phyloP scores from a whole-genome alignment of 2,329 filamentous ascomycete genomes.

The Pseudopithomyces chartarum region DNA sequence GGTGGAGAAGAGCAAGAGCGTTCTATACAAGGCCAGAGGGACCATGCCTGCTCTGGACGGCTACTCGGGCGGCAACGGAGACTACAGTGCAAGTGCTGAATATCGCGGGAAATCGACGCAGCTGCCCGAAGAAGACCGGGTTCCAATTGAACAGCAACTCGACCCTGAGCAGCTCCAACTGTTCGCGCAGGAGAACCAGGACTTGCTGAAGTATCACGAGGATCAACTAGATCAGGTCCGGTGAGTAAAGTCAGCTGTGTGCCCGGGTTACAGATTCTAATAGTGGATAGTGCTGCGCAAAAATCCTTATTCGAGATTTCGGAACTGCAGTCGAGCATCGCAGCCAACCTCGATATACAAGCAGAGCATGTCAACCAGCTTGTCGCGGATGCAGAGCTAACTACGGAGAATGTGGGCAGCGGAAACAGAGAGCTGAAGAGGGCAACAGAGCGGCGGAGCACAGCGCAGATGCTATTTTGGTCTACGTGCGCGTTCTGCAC shows the following conservation, averaged over 20 bases:
- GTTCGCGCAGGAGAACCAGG: conserved; percentile 91
- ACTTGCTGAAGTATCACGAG: conserved; percentile 92
- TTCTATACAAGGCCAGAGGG: conserved; percentile 71
- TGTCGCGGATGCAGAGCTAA: conserved; percentile 79
- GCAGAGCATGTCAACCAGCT: conserved; percentile 88
- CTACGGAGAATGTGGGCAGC: conserved; percentile 82
- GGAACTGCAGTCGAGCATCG: conserved; percentile 86
- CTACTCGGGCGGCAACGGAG: conserved; percentile 26
- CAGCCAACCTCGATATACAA: conserved; percentile 82
- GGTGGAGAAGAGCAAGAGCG: conserved; percentile 86
- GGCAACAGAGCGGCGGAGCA: conserved; percentile 64
- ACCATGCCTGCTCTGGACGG: conserved; percentile 30
- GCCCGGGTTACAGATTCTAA: conserved; percentile 18
- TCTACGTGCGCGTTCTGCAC: conserved; percentile 52
- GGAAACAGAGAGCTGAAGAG: conserved; percentile 92
- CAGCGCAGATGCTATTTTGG: conserved; percentile 55
- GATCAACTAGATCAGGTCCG: conserved; percentile 92
- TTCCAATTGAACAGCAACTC: conserved; percentile 62
- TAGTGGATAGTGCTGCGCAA: conserved; percentile 72
- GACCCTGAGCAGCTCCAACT: conserved; percentile 87
- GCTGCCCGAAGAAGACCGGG: conserved; percentile 27
- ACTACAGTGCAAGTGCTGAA: conserved; percentile 15
- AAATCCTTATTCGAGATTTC: conserved; percentile 91
- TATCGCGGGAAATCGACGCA: conserved; percentile 32
- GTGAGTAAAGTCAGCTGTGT: conserved; percentile 57